Evolutionary conservation across 2,329 filamentous ascomycete genomes (phyloP).

Genomic region (Trichoderma hamatum): DNA sequence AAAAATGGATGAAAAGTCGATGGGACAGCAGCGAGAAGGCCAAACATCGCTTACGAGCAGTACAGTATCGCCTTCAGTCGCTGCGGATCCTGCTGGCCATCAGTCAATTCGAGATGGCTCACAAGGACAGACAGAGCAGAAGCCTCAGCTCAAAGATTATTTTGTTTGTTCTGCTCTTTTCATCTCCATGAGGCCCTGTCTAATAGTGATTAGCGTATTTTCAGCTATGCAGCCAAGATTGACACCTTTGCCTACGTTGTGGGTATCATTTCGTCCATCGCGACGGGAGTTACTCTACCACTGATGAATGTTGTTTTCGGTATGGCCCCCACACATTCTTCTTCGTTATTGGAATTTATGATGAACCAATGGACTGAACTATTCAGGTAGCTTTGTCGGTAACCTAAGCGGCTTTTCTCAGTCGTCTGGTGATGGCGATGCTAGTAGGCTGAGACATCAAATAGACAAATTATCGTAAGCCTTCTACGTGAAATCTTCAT

Average conservation of each 20-base stretch:
- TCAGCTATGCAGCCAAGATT: conserved; percentile 56
- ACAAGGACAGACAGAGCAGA: background rate
- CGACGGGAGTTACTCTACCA: conserved; percentile 57
- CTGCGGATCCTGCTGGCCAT: background rate
- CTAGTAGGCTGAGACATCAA: background rate
- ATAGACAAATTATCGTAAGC: background rate
- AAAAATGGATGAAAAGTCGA: background rate
- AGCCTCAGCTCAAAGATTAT: background rate
- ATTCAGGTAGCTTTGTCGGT: background rate
- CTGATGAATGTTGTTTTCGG: conserved; percentile 64
- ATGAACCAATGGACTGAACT: background rate
- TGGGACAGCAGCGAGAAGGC: background rate
- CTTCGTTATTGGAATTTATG: background rate
- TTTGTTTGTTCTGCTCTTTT: background rate
- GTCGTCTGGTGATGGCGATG: background rate
- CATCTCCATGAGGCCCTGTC: background rate
- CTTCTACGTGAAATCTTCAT: background rate
- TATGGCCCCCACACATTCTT: conserved; percentile 26
- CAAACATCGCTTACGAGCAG: background rate
- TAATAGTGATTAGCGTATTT: conserved; percentile 47
- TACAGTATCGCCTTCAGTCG: background rate
- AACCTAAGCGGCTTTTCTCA: background rate
- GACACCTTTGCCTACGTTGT: conserved; percentile 52
- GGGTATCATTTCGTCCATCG: conserved; percentile 54
- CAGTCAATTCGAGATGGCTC: background rate